Evolutionary conservation across 2,329 filamentous ascomycete species (phyloP), one percentile per base, ranked within the genome.

Genomic region (Malbranchea cinnamomea): DNA sequence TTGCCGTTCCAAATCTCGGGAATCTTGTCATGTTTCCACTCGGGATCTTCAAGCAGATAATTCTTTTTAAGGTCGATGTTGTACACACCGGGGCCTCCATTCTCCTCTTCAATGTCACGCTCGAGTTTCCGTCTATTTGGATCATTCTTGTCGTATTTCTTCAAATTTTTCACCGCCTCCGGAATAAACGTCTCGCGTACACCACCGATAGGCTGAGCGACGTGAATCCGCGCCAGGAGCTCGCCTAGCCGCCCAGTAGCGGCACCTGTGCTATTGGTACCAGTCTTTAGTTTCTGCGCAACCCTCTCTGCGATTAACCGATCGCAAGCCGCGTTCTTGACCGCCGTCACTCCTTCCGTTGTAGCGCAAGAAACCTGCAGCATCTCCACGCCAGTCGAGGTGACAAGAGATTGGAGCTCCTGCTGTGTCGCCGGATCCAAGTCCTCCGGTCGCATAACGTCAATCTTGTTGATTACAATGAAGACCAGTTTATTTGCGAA

Each of bases 401-500:
- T 89, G 36, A 89, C 63, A 40, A 98, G 70, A 15, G 71, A 62
- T 50, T 92, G 73, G 23, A 98, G 62, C 48, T 87, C 70, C 32
- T 74, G 71, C 52, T 87, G 78, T 14, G 77, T 74, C 44, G 81
- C 80, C 5, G 72, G 61, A 40, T 89, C 79, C 21, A 98, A 63
- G 49, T 95, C 84, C 48, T 93, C 83, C 2, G 85, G 84, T 36
- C 75, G 72, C 50, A 78, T 73, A 36, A 95, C 72, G 55, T 98
- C 89, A 43, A 94, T 94, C 68, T 98, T 98, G 75, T 98, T 98
- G 60, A 95, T 70, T 34, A 95, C 82, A 34, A 98, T 70, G 54
- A 93, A 95, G 25, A 95, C 87, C 28, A 95, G 70, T 64, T 95
- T 95, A 65, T 95, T 94, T 31, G 84, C 77, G 53, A 98, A 98